A percentile compares a stretch with the other conserved stretches of the same genome.
Conservation (phyloP, 2,329 filamentous ascomycete species). For the Ceratocystis eucalypticola region DNA sequence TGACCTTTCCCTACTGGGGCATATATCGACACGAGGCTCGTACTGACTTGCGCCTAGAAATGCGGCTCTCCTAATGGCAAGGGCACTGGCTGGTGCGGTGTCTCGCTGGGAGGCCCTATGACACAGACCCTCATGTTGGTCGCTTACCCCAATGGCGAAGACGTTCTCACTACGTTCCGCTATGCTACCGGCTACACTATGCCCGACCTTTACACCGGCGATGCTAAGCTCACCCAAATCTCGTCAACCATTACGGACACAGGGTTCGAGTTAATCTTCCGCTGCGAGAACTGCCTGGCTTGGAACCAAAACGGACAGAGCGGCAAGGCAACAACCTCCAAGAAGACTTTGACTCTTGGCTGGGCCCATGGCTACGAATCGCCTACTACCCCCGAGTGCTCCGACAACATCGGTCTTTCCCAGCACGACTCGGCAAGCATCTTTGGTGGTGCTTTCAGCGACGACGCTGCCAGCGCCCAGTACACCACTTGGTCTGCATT, state of each 20-base stretch:
- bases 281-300: conserved; percentile 26
- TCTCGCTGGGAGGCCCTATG: conserved; percentile 45
- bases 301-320: conserved; percentile 38
- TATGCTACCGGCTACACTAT: conserved; percentile 45
- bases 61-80: conserved; percentile 15
- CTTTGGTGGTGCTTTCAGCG: conserved; percentile 34
- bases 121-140: conserved; percentile 43
- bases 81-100: conserved; percentile 43
- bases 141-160: conserved; percentile 40
- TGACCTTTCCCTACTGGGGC: not conserved
- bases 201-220: conserved; percentile 46
- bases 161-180: conserved; percentile 44
- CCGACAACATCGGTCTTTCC: conserved; percentile 33
- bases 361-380: conserved; percentile 40
- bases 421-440: conserved; percentile 36
- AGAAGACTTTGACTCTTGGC: conserved; percentile 36
- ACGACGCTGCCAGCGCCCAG: conserved; percentile 20
- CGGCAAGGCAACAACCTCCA: conserved; percentile 33
- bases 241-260: conserved; percentile 43
- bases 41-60: conserved; percentile 28
- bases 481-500: conserved; percentile 34
- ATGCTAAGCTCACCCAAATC: conserved; percentile 48
- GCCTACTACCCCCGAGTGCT: conserved; percentile 31
- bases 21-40: conserved; percentile 13
- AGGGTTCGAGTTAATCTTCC: conserved; percentile 41